These are phyloP conservation scores for Thermochaetoides dissita DNA, from an alignment of 2,329 filamentous ascomycete species.

Conservation along the genomic window DNA sequence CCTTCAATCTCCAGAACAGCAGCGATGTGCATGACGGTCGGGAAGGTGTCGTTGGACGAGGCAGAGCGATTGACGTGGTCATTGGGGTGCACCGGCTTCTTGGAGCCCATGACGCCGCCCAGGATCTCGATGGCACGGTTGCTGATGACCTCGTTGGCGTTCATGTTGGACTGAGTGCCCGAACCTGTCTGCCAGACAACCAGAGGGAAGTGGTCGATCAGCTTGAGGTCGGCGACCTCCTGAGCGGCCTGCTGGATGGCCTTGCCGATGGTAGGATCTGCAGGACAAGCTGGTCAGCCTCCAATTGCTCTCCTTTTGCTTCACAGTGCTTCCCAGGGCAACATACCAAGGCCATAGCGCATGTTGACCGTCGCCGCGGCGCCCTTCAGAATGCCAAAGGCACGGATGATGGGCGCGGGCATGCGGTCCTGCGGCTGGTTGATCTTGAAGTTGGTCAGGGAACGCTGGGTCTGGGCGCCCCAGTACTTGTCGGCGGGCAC, in stretches of 20 bases:
- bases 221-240: slow-evolving; percentile 86
- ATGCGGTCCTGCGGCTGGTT: slow-evolving; percentile 98
- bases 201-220: slow-evolving; percentile 92
- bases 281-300: slow-evolving; percentile 5
- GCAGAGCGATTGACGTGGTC: slow-evolving; percentile 99
- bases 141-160: slow-evolving; percentile 98
- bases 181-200: slow-evolving; percentile 99
- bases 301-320: no score
- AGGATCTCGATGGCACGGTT: slow-evolving; percentile 98
- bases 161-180: slow-evolving; percentile 99
- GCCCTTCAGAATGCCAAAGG: slow-evolving; percentile 94
- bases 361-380: slow-evolving; percentile 94
- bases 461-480: slow-evolving; percentile 95
- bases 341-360: slow-evolving; percentile 70
- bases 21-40: slow-evolving; percentile 98
- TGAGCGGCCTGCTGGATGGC: slow-evolving; percentile 89
- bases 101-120: slow-evolving; percentile 83
- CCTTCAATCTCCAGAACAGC: slow-evolving; percentile 87
- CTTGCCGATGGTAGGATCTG: slow-evolving; percentile 76
- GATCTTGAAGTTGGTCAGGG: slow-evolving; percentile 95
- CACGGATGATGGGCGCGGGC: slow-evolving; percentile 81
- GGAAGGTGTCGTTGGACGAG: slow-evolving; percentile 98
- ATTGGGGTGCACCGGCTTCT: slow-evolving; percentile 98
- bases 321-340: slow-evolving; percentile 1
- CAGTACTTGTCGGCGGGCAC: slow-evolving; percentile 91